Evolutionary conservation across 345 rosid genomes (phyloP).

Genomic region (Sonneratia caseolaris): DNA sequence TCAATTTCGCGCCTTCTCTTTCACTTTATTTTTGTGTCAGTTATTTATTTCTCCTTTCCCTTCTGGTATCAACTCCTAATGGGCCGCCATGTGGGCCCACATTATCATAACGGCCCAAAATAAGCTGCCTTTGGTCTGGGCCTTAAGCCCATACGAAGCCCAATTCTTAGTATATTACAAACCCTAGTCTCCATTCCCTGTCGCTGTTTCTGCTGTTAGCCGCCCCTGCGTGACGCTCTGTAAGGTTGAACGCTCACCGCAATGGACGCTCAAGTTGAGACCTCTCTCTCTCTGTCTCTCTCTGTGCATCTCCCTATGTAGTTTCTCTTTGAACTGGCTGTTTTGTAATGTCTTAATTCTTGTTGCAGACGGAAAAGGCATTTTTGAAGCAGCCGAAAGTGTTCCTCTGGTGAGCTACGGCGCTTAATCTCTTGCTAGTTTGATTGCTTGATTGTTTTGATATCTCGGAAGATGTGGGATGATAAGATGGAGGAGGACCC

Average conservation of each 20-base stretch:
- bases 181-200: neutral
- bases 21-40: too few relatives aligned
- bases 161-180: neutral
- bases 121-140: too few relatives aligned
- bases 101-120: too few relatives aligned
- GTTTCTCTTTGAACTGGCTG: neutral
- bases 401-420: constrained; percentile 39
- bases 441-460: neutral
- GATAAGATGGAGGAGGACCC: neutral
- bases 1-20: neutral
- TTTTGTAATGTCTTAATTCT: neutral
- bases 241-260: neutral
- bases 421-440: neutral
- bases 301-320: neutral
- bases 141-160: neutral
- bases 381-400: constrained; percentile 78
- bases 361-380: constrained; percentile 67
- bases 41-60: too few relatives aligned
- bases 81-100: too few relatives aligned
- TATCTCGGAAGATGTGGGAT: neutral
- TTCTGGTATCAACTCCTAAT: too few relatives aligned
- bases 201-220: neutral
- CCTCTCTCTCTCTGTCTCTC: neutral
- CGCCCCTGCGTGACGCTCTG: neutral
- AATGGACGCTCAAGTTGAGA: constrained; percentile 29